Evolutionary conservation across 768 basidiomycete genomes (phyloP).

Genomic region (Lactarius evosmus): DNA sequence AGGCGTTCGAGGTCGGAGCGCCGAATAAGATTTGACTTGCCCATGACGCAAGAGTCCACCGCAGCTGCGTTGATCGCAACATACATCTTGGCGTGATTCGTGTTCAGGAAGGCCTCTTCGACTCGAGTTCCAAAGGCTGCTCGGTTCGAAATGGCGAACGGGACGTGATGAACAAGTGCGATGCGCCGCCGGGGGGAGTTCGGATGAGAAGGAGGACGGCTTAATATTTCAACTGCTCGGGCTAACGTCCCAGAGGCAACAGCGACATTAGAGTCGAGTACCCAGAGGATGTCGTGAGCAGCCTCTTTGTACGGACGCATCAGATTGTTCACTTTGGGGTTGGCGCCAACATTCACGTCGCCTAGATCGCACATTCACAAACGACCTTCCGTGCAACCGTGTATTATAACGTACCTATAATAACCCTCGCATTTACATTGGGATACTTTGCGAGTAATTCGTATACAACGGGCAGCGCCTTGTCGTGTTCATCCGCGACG

Average conservation of each 20-base stretch:
- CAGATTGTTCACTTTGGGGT: slow-evolving; percentile 98
- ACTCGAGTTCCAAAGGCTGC: slow-evolving; percentile 72
- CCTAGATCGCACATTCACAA: slow-evolving; percentile 43
- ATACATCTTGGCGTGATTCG: slow-evolving; percentile 98
- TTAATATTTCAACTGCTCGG: slow-evolving; percentile 78
- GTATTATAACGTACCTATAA: slow-evolving; percentile 60
- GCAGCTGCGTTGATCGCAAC: slow-evolving; percentile 88
- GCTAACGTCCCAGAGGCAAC: slow-evolving; percentile 75
- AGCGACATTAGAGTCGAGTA: slow-evolving; percentile 92
- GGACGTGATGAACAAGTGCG: slow-evolving; percentile 93
- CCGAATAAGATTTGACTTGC: slow-evolving; percentile 93
- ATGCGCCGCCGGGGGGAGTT: slow-evolving; percentile 46
- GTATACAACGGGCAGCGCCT: slow-evolving; percentile 78
- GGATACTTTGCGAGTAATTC: slow-evolving; percentile 80
- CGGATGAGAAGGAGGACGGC: slow-evolving; percentile 37
- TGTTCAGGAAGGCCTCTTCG: slow-evolving; percentile 94
- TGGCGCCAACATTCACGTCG: slow-evolving; percentile 81
- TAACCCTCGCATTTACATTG: slow-evolving; percentile 61
- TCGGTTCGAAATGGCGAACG: slow-evolving; percentile 76
- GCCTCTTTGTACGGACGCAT: slow-evolving; percentile 80
- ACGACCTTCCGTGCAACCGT: neutral
- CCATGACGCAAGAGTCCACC: slow-evolving; percentile 92
- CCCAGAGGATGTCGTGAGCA: slow-evolving; percentile 88
- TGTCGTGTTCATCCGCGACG: slow-evolving; percentile 84
- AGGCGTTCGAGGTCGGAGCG: slow-evolving; percentile 82